Evolutionary conservation across 2,329 filamentous ascomycete species (phyloP).

Genomic region (Fusarium staphyleae): DNA sequence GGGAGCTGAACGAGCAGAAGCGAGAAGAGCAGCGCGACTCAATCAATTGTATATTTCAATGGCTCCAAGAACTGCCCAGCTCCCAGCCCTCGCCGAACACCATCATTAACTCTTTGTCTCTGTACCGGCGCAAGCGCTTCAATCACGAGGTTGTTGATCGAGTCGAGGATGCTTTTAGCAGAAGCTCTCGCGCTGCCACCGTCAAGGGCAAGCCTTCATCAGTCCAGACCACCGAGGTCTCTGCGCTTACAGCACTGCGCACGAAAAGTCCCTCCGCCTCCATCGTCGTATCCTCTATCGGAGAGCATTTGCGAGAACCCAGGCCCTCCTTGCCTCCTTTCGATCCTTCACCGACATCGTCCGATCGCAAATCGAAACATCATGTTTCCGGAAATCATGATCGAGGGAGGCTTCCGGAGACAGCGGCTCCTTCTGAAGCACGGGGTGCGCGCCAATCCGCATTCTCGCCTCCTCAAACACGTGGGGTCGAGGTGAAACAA

Average conservation of each 20-base stretch:
- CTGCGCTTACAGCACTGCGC: background rate
- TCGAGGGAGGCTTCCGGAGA: conserved; percentile 18
- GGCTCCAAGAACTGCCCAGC: conserved; percentile 21
- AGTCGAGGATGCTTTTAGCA: conserved; percentile 19
- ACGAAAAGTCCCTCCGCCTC: background rate
- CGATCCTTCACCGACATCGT: background rate
- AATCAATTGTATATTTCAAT: background rate
- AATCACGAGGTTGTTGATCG: conserved; percentile 14
- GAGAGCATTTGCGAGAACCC: conserved; percentile 1
- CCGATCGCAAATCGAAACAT: conserved; percentile 12
- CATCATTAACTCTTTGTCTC: conserved; percentile 22
- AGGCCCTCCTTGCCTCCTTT: background rate
- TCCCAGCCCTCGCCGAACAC: conserved; percentile 21
- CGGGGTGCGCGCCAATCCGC: background rate
- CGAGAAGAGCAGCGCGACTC: conserved; percentile 6
- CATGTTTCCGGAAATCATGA: conserved; percentile 10
- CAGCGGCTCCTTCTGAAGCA: background rate
- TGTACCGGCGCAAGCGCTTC: conserved; percentile 12
- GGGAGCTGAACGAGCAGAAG: conserved; percentile 11
- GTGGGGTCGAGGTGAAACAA: conserved; percentile 2
- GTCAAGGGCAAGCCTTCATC: conserved; percentile 10
- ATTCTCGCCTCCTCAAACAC: conserved; percentile 4
- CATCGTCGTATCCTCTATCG: conserved; percentile 3
- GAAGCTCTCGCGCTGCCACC: background rate
- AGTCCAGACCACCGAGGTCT: background rate